A percentile compares a stretch with the other conserved stretches of the same genome.
Evolutionary conservation across 2,329 filamentous ascomycete species (phyloP).

Genomic region (Xylariaceae sp.): DNA sequence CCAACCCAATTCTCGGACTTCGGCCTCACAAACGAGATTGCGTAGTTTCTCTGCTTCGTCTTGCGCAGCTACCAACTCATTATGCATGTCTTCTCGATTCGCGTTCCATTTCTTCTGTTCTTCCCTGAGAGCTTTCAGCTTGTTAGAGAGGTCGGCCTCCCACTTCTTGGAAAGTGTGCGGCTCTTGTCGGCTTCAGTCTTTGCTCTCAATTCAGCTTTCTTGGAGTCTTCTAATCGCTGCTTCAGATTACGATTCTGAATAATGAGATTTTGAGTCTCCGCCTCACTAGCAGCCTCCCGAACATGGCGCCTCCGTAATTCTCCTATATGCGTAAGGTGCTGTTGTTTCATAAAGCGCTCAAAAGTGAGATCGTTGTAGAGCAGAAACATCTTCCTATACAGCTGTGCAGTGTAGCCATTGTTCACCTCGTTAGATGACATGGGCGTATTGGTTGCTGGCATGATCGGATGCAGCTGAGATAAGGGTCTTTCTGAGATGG

Average conservation of each 20-base stretch:
- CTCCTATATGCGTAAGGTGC: conserved; percentile 76
- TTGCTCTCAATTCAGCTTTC: conserved; percentile 63
- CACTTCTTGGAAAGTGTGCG: conserved; percentile 72
- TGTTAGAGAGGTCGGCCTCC: conserved; percentile 66
- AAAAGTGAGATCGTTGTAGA: conserved; percentile 78
- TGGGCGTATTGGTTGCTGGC: conserved; percentile 22
- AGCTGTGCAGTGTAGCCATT: conserved; percentile 44
- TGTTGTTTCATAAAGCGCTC: conserved; percentile 81
- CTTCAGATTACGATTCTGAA: conserved; percentile 69
- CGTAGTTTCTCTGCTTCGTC: conserved; percentile 62
- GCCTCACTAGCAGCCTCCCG: conserved; percentile 75
- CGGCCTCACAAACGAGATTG: conserved; percentile 61
- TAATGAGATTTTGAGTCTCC: conserved; percentile 76
- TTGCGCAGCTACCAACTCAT: conserved; percentile 53
- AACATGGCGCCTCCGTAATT: conserved; percentile 69
- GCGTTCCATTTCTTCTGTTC: conserved; percentile 62
- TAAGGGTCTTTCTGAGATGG: conserved; percentile 34
- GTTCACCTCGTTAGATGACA: conserved; percentile 16
- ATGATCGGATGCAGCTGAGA: conserved; percentile 25
- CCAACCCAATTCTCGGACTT: conserved; percentile 62
- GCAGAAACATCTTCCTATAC: conserved; percentile 68
- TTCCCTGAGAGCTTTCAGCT: conserved; percentile 62
- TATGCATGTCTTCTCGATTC: conserved; percentile 53
- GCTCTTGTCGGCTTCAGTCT: conserved; percentile 68
- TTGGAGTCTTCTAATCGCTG: conserved; percentile 70